A percentile compares a stretch with the other conserved stretches of the same genome.
phyloP scores from a whole-genome alignment of 2,329 filamentous ascomycete species.

The Aureobasidium uvarum region DNA sequence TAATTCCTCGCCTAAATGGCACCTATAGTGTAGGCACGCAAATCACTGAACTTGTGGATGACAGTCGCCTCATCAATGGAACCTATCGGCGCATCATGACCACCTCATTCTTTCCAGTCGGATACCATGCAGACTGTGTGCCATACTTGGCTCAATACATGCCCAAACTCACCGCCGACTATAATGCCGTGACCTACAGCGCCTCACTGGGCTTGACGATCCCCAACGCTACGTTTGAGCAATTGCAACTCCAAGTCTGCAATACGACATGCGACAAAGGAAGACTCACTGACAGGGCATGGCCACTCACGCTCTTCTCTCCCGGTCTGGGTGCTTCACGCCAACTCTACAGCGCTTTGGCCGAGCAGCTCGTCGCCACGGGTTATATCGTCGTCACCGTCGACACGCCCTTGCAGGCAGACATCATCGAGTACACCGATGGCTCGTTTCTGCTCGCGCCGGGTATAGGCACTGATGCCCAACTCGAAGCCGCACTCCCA shows the following conservation, averaged over 20 bases:
- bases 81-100: neutral
- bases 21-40: neutral
- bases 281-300: neutral
- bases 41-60: neutral
- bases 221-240: neutral
- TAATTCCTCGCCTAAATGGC: neutral
- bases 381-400: conserved; percentile 51
- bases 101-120: neutral
- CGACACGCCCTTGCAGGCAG: conserved; percentile 51
- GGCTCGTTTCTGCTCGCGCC: neutral
- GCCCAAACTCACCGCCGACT: neutral
- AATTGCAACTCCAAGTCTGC: neutral
- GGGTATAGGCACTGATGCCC: neutral
- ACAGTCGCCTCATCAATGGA: neutral
- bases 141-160: neutral
- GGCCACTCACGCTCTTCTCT: conserved; percentile 38
- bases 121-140: neutral
- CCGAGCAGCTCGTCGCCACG: conserved; percentile 48
- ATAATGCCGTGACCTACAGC: neutral
- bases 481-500: neutral
- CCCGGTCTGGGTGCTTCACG: conserved; percentile 48
- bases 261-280: neutral
- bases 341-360: conserved; percentile 46
- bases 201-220: neutral
- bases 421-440: conserved; percentile 45